phyloP scores from a whole-genome alignment of 768 basidiomycete genomes.

The Serendipita sp. region DNA sequence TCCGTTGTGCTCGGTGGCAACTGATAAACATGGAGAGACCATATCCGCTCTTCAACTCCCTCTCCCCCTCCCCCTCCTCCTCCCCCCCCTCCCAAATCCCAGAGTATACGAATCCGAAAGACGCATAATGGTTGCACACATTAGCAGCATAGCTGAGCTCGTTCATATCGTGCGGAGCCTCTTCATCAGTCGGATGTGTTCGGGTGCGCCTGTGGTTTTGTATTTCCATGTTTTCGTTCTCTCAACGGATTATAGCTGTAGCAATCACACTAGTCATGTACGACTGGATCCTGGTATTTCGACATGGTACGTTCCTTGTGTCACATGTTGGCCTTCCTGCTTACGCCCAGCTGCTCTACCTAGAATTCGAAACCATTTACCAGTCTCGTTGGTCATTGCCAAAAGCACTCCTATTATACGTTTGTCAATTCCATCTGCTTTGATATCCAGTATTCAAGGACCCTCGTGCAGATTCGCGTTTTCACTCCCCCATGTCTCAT shows the following conservation, averaged over 20 bases:
- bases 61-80: no score
- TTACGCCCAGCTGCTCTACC: not conserved
- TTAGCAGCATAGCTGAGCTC: not conserved
- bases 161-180: not conserved
- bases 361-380: not conserved
- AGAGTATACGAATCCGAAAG: not conserved
- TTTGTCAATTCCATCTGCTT: not conserved
- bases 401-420: not conserved
- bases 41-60: no score
- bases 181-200: not conserved
- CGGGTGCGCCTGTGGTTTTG: not conserved
- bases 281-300: not conserved
- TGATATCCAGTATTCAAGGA: not conserved
- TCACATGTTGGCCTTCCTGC: not conserved
- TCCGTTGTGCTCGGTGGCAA: no score
- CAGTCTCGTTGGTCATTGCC: conserved; percentile 1
- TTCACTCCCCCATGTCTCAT: not conserved
- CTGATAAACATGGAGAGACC: no score
- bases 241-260: not conserved
- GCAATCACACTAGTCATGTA: conserved; percentile 1
- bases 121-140: not conserved
- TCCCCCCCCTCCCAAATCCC: no score
- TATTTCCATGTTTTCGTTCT: conserved; percentile 28
- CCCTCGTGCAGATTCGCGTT: not conserved
- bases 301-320: not conserved